Percentiles rank a stretch among this genome's conserved stretches.
Evolutionary conservation across 148 eudicot species (phyloP).

Genomic region (Mesembryanthemum crystallinum): DNA sequence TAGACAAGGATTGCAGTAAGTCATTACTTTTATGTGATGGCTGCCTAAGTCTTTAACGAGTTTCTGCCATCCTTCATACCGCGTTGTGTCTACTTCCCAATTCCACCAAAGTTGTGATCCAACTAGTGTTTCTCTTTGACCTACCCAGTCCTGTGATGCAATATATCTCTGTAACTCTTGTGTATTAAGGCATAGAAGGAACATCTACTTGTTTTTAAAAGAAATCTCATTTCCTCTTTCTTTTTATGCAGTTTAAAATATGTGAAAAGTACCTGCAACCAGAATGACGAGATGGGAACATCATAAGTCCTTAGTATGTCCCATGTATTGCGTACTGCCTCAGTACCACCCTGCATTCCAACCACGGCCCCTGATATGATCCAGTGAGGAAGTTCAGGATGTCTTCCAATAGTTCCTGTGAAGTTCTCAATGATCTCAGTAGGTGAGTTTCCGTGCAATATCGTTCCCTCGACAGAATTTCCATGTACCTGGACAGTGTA

Average conservation of each 20-base stretch:
- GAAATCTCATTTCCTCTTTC: not conserved
- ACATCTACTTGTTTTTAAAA: not conserved
- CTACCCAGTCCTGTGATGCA: conserved; percentile 83
- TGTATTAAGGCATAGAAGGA: not conserved
- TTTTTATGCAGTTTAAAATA: not conserved
- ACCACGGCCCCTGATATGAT: conserved; percentile 91
- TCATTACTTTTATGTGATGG: conserved; percentile 75
- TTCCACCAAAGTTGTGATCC: conserved; percentile 99
- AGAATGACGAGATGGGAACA: conserved; percentile 89
- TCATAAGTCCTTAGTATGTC: conserved; percentile 48
- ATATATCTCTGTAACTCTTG: not conserved
- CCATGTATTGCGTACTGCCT: conserved; percentile 63
- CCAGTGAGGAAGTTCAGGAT: conserved; percentile 92
- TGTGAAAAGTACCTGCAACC: conserved; percentile 79
- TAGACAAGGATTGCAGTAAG: conserved; percentile 96
- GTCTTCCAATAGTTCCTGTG: conserved; percentile 89
- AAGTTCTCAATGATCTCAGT: conserved; percentile 72
- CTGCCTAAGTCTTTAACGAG: conserved; percentile 61
- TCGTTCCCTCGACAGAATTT: conserved; percentile 61
- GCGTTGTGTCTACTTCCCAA: conserved; percentile 85
- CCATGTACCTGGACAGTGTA: conserved; percentile 58
- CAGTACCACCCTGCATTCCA: conserved; percentile 98
- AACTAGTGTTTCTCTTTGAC: conserved; percentile 82
- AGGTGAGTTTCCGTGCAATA: conserved; percentile 81
- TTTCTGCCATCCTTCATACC: conserved; percentile 76